Evolutionary conservation across 768 basidiomycete genomes (phyloP), one percentile per base, ranked within the genome.

Genomic region (Inosperma sp.): DNA sequence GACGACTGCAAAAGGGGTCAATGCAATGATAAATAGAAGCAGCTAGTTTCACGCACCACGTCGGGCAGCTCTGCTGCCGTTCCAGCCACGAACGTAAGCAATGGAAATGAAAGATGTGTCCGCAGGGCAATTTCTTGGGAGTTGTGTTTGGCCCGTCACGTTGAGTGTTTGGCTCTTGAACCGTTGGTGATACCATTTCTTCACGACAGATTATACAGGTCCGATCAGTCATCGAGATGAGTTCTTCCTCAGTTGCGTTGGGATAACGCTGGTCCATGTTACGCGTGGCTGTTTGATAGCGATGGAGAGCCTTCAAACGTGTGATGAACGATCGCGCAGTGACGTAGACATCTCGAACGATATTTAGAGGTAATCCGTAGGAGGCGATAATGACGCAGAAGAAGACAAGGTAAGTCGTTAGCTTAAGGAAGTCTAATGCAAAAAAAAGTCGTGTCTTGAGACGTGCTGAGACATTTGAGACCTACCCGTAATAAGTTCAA

Each of bases 141-240:
- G 93, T 94, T 48, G 90, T 91, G 62, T 97, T 97, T 7, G 91
- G 89, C 9, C 89, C 90, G 56, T 90, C 84, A 40, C 62, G 41
- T 54, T 60, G 65, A 19, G 52, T 62, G 56, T 63, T 62, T 21
- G 64, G 59, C 40, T 60, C 66, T 35, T 66, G 66, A 30, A 55
- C 58, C 26, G 47, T 65, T 51, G 68, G 73, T 31, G 76, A 66
- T 47, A 74, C 63, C 93, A 99, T 92, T 63, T 98, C 96, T 68
- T 99, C 96, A 10, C 96, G 81, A 62, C 96, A 99, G 56, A 99
- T 97, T 59, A 99, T 98, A 63, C 96, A 99, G 3, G 93, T 97
- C 51, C 81, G 81, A 68, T 98, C 96, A 44, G 80, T 84, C 81
- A 86, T 86, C 2, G 77, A 74, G 8, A 75, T 68, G 68, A 98